Conservation (phyloP, 192 early-diverging fungal species). For the Rhizophagus clarus region DNA sequence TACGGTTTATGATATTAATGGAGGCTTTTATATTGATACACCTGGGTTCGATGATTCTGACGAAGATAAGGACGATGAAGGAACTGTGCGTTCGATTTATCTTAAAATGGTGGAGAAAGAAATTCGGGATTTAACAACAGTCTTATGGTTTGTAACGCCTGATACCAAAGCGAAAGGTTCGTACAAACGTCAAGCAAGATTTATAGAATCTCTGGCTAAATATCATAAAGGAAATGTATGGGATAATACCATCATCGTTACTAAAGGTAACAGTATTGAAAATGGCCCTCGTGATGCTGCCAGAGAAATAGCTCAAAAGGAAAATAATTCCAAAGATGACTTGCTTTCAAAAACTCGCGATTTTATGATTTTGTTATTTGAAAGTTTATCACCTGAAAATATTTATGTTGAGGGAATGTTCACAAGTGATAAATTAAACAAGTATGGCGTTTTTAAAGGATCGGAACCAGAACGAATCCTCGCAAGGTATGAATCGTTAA, state of each 20-base stretch:
- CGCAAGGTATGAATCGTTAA: slow-evolving; percentile 5
- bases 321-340: not conserved
- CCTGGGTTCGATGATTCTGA: slow-evolving; percentile 28
- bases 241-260: slow-evolving; percentile 31
- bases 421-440: slow-evolving; percentile 2
- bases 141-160: slow-evolving; percentile 17
- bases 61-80: slow-evolving; percentile 13
- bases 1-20: slow-evolving; percentile 5
- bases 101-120: not conserved
- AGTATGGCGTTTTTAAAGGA: slow-evolving; percentile 7
- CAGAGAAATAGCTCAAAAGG: not conserved
- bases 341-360: not conserved
- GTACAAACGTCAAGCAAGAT: slow-evolving; percentile 9
- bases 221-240: slow-evolving; percentile 24
- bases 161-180: not conserved
- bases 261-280: not conserved
- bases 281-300: slow-evolving; percentile 15
- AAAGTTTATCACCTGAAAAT: not conserved
- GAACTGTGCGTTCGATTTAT: slow-evolving; percentile 9
- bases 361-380: slow-evolving; percentile 6
- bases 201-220: slow-evolving; percentile 21
- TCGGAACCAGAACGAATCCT: slow-evolving; percentile 2
- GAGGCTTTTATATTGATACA: slow-evolving; percentile 24
- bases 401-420: not conserved
- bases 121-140: slow-evolving; percentile 7